Percentiles rank a stretch among this genome's conserved stretches.
phyloP scores from a whole-genome alignment of 495 filamentous ascomycete genomes.

The Neurospora sp. region DNA sequence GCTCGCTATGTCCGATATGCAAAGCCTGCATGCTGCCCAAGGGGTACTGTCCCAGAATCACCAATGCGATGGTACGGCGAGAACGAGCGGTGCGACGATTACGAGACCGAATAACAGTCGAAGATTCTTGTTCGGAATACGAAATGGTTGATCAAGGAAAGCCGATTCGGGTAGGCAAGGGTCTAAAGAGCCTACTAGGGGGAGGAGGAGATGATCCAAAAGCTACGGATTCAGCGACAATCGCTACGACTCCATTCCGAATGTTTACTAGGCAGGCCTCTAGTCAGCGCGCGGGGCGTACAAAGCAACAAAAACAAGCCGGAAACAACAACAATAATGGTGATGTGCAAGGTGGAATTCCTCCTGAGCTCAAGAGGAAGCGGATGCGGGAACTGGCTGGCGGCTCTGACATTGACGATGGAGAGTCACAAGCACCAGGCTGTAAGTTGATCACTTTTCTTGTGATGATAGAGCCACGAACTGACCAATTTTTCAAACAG shows the following conservation, averaged over 20 bases:
- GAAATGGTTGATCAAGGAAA: not conserved
- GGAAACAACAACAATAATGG: not conserved
- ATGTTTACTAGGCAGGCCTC: not conserved
- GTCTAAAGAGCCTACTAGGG: conserved; percentile 9
- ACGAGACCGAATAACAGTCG: conserved; percentile 14
- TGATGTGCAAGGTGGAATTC: not conserved
- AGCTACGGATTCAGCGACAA: conserved; percentile 7
- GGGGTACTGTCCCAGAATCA: conserved; percentile 60
- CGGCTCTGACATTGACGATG: conserved; percentile 15
- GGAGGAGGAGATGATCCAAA: not conserved
- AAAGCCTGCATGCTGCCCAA: conserved; percentile 62
- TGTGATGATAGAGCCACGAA: not conserved
- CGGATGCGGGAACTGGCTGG: conserved; percentile 24
- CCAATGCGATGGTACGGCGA: conserved; percentile 73
- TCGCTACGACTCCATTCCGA: not conserved
- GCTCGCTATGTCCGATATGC: conserved; percentile 79
- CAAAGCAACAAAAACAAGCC: not conserved
- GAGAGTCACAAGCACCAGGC: conserved; percentile 2
- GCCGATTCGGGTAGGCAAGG: conserved; percentile 5
- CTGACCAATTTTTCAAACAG: not conserved
- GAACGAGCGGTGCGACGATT: conserved; percentile 49
- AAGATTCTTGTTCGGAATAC: conserved; percentile 6
- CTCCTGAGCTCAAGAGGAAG: conserved; percentile 9
- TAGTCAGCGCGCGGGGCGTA: not conserved
- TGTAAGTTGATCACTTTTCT: conserved; percentile 12